Evolutionary conservation across 2,329 filamentous ascomycete species (phyloP), one percentile per base, ranked within the genome.

Genomic region (Lomentospora prolificans): DNA sequence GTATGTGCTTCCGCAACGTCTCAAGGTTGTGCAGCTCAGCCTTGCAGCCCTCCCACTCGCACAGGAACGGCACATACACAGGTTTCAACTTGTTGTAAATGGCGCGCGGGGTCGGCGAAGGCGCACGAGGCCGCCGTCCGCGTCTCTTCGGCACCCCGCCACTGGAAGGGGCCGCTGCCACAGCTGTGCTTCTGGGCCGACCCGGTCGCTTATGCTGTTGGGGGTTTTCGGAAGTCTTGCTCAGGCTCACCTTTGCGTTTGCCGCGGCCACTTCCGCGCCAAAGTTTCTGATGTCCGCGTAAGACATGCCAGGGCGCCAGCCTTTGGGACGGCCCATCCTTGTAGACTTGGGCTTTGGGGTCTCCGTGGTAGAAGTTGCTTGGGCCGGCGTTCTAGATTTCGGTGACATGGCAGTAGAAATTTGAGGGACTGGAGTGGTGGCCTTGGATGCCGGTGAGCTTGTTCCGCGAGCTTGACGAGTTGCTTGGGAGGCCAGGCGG

Each of bases 1-100:
- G 63, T 12, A 85, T 66, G 60, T 86, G 82, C 56, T 68, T 70
- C 24, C 76, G 72, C 41, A 86, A 65, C 8, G 81, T 85, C 10
- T 78, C 77, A 57, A 84, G 66, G 61, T 86, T 86, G 53, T 84
- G 80, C 50, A 86, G 69, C 66, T 84, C 78, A 3, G 82, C 82
- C 28, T 71, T 73, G 62, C 82, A 86, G 0, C 70, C 70, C 22
- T 67, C 60, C 82, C 82, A 86, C 64, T 85, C 80, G 65, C 82
- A 86, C 8, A 74, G 57, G 62, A 81, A 86, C 2, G 72, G 65
- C n/a, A 73, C 57, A 61, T 78, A 84, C 3, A 66, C 67, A 4
- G 77, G 72, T 22, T 71, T 63, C 22, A 73, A 64, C 19, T 60
- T 62, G 27, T 67, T 63, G 57, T 79, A 82, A 27, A 72, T 64